phyloP scores from a whole-genome alignment of 108 stramenopile genomes.

The Aurantiochytrium sp. region DNA sequence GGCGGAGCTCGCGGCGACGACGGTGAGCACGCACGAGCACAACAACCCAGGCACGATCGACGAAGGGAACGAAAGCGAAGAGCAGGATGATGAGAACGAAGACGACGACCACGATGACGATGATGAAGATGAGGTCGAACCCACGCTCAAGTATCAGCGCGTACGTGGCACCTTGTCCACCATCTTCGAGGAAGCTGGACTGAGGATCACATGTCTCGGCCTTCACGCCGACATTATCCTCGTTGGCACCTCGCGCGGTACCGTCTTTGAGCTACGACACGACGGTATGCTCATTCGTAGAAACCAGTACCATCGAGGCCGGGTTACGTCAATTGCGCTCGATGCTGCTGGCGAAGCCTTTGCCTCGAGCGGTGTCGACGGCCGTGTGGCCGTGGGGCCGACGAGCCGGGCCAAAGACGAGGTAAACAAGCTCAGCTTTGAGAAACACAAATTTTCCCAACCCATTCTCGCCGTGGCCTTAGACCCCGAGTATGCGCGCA shows the following conservation, averaged over 20 bases:
- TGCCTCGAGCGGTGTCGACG: background rate
- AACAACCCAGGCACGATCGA: too few relatives aligned
- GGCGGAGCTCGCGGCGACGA: too few relatives aligned
- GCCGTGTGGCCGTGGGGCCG: background rate
- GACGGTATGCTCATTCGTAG: background rate
- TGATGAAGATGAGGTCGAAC: background rate
- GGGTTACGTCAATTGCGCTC: background rate
- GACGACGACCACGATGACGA: background rate
- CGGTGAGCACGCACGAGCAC: too few relatives aligned
- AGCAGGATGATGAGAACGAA: too few relatives aligned
- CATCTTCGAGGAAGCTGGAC: background rate
- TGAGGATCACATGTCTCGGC: background rate
- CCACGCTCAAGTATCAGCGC: background rate
- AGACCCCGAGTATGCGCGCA: background rate
- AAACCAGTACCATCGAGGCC: background rate
- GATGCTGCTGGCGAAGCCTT: background rate
- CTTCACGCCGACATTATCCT: background rate
- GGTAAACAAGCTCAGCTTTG: background rate
- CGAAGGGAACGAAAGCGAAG: too few relatives aligned
- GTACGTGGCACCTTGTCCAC: background rate
- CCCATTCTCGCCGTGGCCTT: background rate
- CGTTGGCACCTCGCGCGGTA: background rate
- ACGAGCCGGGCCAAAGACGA: background rate
- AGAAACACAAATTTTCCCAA: background rate
- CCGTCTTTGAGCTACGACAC: background rate